phyloP scores from a whole-genome alignment of 2,329 filamentous ascomycete genomes.

The Colletotrichum musicola region DNA sequence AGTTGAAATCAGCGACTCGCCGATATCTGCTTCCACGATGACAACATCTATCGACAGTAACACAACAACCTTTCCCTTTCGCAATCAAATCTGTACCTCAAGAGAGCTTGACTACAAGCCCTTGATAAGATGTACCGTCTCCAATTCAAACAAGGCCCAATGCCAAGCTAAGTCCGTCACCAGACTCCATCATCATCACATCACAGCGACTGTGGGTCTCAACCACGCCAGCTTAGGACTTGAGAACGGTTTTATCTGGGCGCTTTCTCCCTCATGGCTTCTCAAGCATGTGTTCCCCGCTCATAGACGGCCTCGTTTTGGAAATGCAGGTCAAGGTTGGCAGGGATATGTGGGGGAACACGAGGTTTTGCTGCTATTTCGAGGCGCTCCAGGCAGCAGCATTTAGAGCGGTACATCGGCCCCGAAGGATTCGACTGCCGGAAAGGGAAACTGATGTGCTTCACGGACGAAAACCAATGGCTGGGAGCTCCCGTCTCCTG shows the following conservation, averaged over 20 bases:
- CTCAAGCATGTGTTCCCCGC: background rate
- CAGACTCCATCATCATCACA: background rate
- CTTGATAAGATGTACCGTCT: background rate
- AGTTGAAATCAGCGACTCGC: too few species aligned
- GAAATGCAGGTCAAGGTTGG: background rate
- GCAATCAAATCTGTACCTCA: background rate
- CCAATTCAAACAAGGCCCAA: background rate
- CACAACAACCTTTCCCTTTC: too few species aligned
- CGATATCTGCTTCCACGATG: too few species aligned
- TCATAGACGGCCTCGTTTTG: background rate
- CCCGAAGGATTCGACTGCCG: conserved; percentile 22
- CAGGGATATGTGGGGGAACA: conserved; percentile 17
- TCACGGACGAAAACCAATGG: background rate
- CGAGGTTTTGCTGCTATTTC: conserved; percentile 29
- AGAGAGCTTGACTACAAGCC: background rate
- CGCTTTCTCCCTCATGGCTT: background rate
- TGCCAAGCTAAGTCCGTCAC: background rate
- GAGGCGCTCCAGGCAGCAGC: conserved; percentile 30
- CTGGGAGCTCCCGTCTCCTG: background rate
- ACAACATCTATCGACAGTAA: too few species aligned
- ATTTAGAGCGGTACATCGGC: conserved; percentile 20
- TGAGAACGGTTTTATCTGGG: background rate
- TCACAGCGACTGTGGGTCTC: background rate
- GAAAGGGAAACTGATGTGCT: conserved; percentile 1
- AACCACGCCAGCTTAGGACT: background rate